These are phyloP conservation scores for Cunninghamia lanceolata DNA, from an alignment of 75 land plant species.

Conservation along the genomic window DNA sequence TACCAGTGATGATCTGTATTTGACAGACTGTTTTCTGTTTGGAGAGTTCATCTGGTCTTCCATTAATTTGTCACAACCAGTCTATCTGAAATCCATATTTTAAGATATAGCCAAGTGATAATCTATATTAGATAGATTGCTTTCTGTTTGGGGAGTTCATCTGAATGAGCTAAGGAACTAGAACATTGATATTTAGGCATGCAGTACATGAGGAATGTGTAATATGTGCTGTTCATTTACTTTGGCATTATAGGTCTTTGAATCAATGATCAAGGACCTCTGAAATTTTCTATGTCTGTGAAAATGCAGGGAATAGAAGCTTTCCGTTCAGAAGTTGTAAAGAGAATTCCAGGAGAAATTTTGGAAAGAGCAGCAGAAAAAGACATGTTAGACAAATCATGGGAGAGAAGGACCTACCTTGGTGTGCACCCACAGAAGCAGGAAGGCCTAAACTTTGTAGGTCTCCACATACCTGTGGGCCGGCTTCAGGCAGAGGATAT, in stretches of 20 bases:
- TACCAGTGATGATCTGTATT: neutral
- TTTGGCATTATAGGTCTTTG: neutral
- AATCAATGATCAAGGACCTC: neutral
- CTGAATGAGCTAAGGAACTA: neutral
- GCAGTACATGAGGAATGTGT: neutral
- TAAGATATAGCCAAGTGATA: neutral
- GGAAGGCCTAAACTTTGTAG: slow-evolving; percentile 74
- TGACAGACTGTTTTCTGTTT: neutral
- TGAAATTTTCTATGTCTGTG: slow-evolving; percentile 8
- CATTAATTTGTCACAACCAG: neutral
- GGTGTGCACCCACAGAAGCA: slow-evolving; percentile 97
- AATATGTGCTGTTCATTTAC: neutral
- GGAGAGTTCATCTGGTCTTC: neutral
- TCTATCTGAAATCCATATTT: neutral
- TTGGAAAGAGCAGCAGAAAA: slow-evolving; percentile 64
- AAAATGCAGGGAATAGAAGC: slow-evolving; percentile 83
- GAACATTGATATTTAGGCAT: slow-evolving; percentile 4
- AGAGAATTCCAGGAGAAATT: slow-evolving; percentile 60
- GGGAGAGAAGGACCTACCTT: slow-evolving; percentile 80
- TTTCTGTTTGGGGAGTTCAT: neutral
- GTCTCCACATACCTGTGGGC: slow-evolving; percentile 93
- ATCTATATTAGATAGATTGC: neutral
- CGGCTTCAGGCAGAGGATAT: slow-evolving; percentile 89
- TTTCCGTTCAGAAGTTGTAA: slow-evolving; percentile 81
- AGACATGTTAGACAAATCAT: slow-evolving; percentile 62